These are phyloP conservation scores for Salvia splendens DNA, from an alignment of 257 asterid genomes.

Conservation along the genomic window DNA sequence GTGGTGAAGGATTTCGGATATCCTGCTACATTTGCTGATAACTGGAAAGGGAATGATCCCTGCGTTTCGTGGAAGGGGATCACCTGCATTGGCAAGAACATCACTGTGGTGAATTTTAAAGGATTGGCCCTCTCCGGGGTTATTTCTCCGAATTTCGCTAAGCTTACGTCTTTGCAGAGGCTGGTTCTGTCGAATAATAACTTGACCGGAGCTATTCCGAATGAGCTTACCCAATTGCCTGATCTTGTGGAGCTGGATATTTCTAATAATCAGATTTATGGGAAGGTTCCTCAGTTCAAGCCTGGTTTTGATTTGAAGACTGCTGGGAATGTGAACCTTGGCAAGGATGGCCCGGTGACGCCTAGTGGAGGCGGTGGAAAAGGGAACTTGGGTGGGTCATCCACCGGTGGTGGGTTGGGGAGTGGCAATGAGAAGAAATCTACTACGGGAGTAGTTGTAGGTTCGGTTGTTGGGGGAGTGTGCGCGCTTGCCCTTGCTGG, in stretches of 20 bases:
- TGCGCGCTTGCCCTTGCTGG: constrained; percentile 57
- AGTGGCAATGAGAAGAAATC: constrained; percentile 45
- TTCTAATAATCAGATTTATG: constrained; percentile 64
- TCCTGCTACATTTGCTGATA: constrained; percentile 51
- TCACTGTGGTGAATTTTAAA: constrained; percentile 58
- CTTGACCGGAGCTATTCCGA: constrained; percentile 64
- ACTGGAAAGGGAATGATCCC: constrained; percentile 68
- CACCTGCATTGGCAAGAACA: constrained; percentile 41
- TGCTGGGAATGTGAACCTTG: constrained; percentile 55
- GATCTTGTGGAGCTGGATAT: constrained; percentile 54
- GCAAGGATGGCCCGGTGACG: constrained; percentile 55
- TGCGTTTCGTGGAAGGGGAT: constrained; percentile 67
- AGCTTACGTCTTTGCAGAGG: constrained; percentile 50
- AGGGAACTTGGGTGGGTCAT: constrained; percentile 24
- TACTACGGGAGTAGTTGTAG: constrained; percentile 51
- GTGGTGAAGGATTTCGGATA: constrained; percentile 56
- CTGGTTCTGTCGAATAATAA: constrained; percentile 53
- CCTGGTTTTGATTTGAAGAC: constrained; percentile 43
- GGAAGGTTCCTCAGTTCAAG: constrained; percentile 53
- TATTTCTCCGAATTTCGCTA: constrained; percentile 58
- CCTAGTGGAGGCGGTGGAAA: constrained; percentile 36
- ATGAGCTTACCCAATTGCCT: constrained; percentile 54
- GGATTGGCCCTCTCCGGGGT: constrained; percentile 59
- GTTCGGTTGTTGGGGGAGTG: constrained; percentile 66
- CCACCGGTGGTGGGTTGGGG: constrained; percentile 12